Conservation (phyloP, 169 alveolate species). For the Plasmodium fragile region DNA sequence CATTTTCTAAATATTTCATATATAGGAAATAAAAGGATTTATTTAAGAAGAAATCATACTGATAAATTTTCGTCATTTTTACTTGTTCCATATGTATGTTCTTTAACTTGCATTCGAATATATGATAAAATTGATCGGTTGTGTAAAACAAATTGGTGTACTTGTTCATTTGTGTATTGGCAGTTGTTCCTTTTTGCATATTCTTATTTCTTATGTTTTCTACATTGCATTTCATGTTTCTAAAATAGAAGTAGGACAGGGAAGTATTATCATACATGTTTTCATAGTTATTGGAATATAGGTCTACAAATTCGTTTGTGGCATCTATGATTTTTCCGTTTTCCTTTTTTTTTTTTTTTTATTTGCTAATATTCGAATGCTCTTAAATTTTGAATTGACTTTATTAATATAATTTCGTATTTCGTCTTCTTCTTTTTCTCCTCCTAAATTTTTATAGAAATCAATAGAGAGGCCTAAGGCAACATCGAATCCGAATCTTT, state of each 20-base stretch:
- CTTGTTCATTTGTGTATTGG: slow-evolving; percentile 1
- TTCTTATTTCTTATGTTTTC: background rate
- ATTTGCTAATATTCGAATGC: slow-evolving; percentile 23
- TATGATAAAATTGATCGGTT: slow-evolving; percentile 6
- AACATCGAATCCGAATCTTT: slow-evolving; percentile 70
- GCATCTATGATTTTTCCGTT: background rate
- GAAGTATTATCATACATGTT: background rate
- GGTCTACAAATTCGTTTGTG: background rate
- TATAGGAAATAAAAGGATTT: slow-evolving; percentile 37
- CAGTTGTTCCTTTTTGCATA: background rate
- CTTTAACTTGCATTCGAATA: slow-evolving; percentile 16
- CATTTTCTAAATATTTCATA: slow-evolving; percentile 50
- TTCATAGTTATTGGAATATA: slow-evolving; percentile 9
- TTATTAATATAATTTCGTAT: slow-evolving; percentile 43
- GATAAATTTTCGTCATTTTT: slow-evolving; percentile 19
- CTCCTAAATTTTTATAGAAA: slow-evolving; percentile 59
- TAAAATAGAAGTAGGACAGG: background rate
- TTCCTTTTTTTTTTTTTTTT: slow-evolving; percentile 5
- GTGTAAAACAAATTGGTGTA: slow-evolving; percentile 22
- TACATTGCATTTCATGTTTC: slow-evolving; percentile 23
- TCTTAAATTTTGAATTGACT: slow-evolving; percentile 33
- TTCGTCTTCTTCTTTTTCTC: slow-evolving; percentile 57
- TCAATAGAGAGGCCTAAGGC: slow-evolving; percentile 46
- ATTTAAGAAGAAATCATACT: slow-evolving; percentile 56
- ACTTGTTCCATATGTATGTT: background rate